These are phyloP conservation scores for Melocanna baccifera DNA, from an alignment of 176 grass and related monocot genomes.

Conservation along the genomic window DNA sequence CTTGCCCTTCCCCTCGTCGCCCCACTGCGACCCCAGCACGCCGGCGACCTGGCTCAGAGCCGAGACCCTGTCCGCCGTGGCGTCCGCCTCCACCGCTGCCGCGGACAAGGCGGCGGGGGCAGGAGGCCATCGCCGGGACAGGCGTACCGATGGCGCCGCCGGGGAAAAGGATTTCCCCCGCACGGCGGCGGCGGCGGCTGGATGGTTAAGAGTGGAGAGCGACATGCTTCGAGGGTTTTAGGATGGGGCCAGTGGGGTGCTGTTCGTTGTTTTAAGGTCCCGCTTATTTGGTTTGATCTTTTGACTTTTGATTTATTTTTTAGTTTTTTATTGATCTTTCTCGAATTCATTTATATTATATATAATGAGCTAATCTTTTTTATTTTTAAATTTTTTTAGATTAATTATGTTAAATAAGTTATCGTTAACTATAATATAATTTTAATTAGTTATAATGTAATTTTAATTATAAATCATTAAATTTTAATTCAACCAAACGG, in stretches of 20 bases:
- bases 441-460: too few species aligned
- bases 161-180: slow-evolving; percentile 22
- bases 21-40: slow-evolving; percentile 85
- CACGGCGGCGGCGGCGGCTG: slow-evolving; percentile 16
- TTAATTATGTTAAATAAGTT: too few species aligned
- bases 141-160: slow-evolving; percentile 11
- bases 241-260: slow-evolving; percentile 4
- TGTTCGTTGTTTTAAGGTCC: too few species aligned
- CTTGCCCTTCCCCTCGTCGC: slow-evolving; percentile 88
- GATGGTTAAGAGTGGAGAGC: slow-evolving; percentile 36
- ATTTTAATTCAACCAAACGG: too few species aligned
- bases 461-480: too few species aligned
- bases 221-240: slow-evolving; percentile 34
- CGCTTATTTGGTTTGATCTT: too few species aligned
- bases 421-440: too few species aligned
- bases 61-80: slow-evolving; percentile 42
- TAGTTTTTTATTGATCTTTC: too few species aligned
- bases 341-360: too few species aligned
- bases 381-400: too few species aligned
- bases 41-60: slow-evolving; percentile 69
- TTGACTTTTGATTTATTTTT: too few species aligned
- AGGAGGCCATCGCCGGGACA: background rate
- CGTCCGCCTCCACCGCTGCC: slow-evolving; percentile 33
- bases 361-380: too few species aligned
- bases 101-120: slow-evolving; percentile 28